Evolutionary conservation across 139 green algal species (phyloP).

Genomic region (Closterium sp.): DNA sequence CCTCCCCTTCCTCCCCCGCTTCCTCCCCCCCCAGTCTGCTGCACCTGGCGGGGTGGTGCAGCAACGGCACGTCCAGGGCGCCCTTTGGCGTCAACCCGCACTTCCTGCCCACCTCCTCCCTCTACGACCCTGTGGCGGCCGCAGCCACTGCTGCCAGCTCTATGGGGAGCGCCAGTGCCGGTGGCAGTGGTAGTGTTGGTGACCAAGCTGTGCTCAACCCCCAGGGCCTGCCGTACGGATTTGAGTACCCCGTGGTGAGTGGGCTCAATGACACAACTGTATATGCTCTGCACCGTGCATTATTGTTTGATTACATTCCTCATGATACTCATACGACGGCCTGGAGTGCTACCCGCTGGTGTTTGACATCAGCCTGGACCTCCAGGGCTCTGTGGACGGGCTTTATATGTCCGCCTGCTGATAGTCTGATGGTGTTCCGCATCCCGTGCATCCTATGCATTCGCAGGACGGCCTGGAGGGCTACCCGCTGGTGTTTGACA

Average conservation of each 20-base stretch:
- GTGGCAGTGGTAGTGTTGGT: not conserved
- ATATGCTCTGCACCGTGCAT: too few relatives aligned
- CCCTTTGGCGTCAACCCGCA: conserved; percentile 24
- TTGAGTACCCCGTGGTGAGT: not conserved
- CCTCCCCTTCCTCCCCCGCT: not conserved
- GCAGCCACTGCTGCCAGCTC: not conserved
- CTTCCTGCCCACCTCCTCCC: conserved; percentile 13
- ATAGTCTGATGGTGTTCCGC: too few relatives aligned
- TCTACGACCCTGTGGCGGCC: not conserved
- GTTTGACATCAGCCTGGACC: conserved; percentile 39
- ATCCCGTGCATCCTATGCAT: too few relatives aligned
- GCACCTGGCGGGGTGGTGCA: conserved; percentile 4
- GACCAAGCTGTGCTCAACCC: not conserved
- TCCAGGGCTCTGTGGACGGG: not conserved
- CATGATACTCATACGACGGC: conserved; percentile 59
- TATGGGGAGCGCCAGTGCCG: not conserved
- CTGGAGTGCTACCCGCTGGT: conserved; percentile 55
- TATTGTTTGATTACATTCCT: not conserved
- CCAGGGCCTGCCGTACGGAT: not conserved
- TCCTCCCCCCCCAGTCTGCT: not conserved
- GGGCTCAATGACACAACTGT: too few relatives aligned
- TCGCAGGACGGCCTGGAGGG: conserved; percentile 68
- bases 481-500: conserved; percentile 40
- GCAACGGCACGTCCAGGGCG: conserved; percentile 1
- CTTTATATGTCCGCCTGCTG: too few relatives aligned